Percentiles rank a stretch among this genome's conserved stretches.
These are phyloP conservation scores for Colletotrichum coccodes DNA, from an alignment of 2,329 filamentous ascomycete species.

Conservation along the genomic window DNA sequence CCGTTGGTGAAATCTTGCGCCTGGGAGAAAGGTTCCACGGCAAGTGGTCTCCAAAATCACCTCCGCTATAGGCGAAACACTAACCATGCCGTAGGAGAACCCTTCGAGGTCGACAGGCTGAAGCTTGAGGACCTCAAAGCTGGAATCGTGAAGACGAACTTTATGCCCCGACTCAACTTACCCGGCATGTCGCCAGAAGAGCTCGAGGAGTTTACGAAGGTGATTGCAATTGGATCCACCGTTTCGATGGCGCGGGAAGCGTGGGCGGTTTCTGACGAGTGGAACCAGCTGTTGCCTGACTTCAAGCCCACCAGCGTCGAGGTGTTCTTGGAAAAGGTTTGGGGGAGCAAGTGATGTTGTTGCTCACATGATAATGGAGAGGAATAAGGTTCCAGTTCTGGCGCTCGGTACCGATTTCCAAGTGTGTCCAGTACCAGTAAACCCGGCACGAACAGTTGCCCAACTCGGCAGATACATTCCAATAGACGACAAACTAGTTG, in stretches of 20 bases:
- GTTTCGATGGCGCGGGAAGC: slow-evolving; percentile 35
- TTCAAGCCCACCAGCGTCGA: slow-evolving; percentile 43
- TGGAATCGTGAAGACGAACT: slow-evolving; percentile 38
- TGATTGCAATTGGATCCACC: slow-evolving; percentile 37
- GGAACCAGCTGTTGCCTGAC: slow-evolving; percentile 47
- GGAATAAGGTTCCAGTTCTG: too few relatives aligned
- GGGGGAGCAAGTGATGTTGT: slow-evolving; percentile 24
- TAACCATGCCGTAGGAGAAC: slow-evolving; percentile 32
- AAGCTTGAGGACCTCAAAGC: slow-evolving; percentile 43
- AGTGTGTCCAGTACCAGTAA: too few relatives aligned
- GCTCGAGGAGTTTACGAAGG: slow-evolving; percentile 35
- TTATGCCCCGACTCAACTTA: slow-evolving; percentile 39
- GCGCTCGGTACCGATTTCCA: too few relatives aligned
- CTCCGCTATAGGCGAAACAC: fast-evolving
- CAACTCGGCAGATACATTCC: too few relatives aligned
- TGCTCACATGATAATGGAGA: too few relatives aligned
- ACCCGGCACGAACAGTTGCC: too few relatives aligned
- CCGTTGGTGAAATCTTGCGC: slow-evolving; percentile 41
- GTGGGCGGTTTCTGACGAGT: slow-evolving; percentile 44
- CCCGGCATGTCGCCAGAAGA: slow-evolving; percentile 41
- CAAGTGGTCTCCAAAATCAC: slow-evolving; percentile 25
- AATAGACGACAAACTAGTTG: too few relatives aligned
- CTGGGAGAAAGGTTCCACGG: slow-evolving; percentile 47
- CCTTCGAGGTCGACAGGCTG: slow-evolving; percentile 43
- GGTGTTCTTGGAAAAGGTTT: slow-evolving; percentile 41